Evolutionary conservation across 2,329 filamentous ascomycete species (phyloP), one percentile per base, ranked within the genome.

Genomic region (Aspergillus flavus): DNA sequence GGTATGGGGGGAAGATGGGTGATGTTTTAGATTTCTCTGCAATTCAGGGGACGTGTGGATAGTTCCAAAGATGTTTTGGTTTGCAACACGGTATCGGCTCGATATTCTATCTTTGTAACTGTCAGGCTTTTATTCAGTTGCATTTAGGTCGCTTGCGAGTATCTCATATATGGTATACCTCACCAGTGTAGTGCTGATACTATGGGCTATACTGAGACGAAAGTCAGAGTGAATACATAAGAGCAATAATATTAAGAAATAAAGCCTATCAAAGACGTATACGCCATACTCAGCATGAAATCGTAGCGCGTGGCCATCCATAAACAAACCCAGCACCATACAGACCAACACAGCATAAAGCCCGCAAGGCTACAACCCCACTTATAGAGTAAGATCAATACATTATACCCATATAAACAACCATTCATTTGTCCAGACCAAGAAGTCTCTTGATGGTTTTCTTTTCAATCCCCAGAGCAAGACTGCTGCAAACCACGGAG

Each of bases 401-500:
- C 32, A 23, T 23, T 26, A 55, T 39, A 36, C 21, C 26, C 54
- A 36, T n/a, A 55, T 46, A 26, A 10, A 32, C 36, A 4, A 16
- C 19, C 32, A 19, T 43, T 57, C 50, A 65, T 32, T 52, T 63
- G 41, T 53, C 64, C 61, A 60, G 32, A 4, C 67, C 45, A 54
- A 73, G 30, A 11, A 71, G 16, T 46, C 58, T 70, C 59, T 58
- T 68, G 9, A 75, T 56, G 36, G 58, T 67, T 48, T 64, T 69
- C 57, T 68, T 67, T 52, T 78, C 76, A 66, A 80, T 84, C 74
- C 89, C 86, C 80, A 97, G 78, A 57, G 88, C 83, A 72, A 97
- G 78, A 80, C 91, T 94, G 75, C 93, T 96, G 73, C 87, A 80
- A 57, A 97, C 91, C 53, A 98, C 94, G 72, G 91, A 95, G 68